Evolutionary conservation across 1,139 yeast species (phyloP).

Genomic region (Yamadazyma diddensiae): DNA sequence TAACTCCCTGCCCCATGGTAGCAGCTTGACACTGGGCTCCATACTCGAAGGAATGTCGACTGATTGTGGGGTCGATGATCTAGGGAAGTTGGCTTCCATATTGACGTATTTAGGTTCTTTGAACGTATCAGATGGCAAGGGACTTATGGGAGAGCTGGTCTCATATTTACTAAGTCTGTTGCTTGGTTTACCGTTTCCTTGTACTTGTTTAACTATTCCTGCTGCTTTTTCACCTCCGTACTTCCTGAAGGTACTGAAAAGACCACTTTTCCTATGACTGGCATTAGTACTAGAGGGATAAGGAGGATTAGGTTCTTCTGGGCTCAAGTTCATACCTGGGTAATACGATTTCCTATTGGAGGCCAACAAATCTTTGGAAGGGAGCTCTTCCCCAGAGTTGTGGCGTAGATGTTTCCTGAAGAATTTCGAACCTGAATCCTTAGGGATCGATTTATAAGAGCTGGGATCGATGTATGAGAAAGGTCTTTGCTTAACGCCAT

Average conservation of each 20-base stretch:
- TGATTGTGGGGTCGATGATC: conserved; percentile 10
- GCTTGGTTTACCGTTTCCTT: conserved; percentile 8
- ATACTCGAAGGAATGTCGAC: conserved; percentile 7
- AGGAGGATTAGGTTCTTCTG: conserved; percentile 11
- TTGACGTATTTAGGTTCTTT: conserved; percentile 14
- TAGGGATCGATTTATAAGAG: conserved; percentile 17
- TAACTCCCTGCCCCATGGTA: conserved; percentile 6
- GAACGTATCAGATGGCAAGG: conserved; percentile 12
- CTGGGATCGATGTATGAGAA: conserved; percentile 51
- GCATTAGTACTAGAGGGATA: conserved; percentile 3
- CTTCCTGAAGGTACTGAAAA: conserved; percentile 41
- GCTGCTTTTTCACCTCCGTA: conserved; percentile 44
- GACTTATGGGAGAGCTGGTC: conserved; percentile 20
- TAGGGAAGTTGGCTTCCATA: conserved; percentile 13
- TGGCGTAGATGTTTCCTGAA: conserved; percentile 49
- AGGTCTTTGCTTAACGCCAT: conserved; percentile 43
- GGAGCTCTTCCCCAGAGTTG: conserved; percentile 12
- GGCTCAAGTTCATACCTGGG: conserved; percentile 17
- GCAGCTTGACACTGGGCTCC: conserved; percentile 10
- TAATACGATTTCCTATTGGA: conserved; percentile 13
- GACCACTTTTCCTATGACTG: conserved; percentile 30
- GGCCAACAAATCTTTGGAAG: conserved; percentile 1
- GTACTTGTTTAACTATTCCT: conserved; percentile 22
- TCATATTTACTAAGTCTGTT: conserved; percentile 12
- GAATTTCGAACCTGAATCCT: conserved; percentile 36